Evolutionary conservation across 2,329 filamentous ascomycete genomes (phyloP).

Genomic region (Lachnellula willkommii): DNA sequence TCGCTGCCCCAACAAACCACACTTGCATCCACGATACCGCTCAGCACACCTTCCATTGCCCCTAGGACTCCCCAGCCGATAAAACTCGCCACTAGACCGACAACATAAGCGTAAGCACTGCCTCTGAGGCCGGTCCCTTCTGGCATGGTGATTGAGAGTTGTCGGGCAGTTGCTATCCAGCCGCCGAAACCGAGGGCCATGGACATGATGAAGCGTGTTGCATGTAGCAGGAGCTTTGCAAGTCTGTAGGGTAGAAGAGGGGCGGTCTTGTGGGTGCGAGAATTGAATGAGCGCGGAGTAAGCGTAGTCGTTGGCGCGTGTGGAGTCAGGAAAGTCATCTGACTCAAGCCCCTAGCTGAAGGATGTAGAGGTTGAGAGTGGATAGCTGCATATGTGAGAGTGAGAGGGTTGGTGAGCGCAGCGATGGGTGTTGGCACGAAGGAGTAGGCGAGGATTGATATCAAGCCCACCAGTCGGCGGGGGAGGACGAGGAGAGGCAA

Average conservation of each 20-base stretch:
- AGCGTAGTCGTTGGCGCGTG: slow-evolving; percentile 68
- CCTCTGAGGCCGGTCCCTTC: slow-evolving; percentile 55
- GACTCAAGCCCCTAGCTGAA: slow-evolving; percentile 72
- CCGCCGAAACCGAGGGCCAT: slow-evolving; percentile 85
- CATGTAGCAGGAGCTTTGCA: slow-evolving; percentile 85
- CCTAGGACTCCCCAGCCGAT: slow-evolving; percentile 93
- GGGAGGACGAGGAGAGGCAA: slow-evolving; percentile 83
- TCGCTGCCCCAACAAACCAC: slow-evolving; percentile 95
- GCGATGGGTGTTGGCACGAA: slow-evolving; percentile 81
- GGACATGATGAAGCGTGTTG: slow-evolving; percentile 86
- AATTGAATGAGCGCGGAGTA: slow-evolving; percentile 49
- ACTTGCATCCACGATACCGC: slow-evolving; percentile 80
- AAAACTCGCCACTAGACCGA: slow-evolving; percentile 84
- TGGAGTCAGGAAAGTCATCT: slow-evolving; percentile 74
- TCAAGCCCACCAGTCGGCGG: slow-evolving; percentile 55
- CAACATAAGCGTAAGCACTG: slow-evolving; percentile 89
- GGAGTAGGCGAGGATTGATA: slow-evolving; percentile 67
- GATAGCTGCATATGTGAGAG: slow-evolving; percentile 88
- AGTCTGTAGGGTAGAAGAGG: slow-evolving; percentile 81
- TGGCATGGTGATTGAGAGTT: slow-evolving; percentile 57
- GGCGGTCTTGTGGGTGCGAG: slow-evolving; percentile 38
- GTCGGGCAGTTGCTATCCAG: slow-evolving; percentile 90
- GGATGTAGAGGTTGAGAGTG: slow-evolving; percentile 77
- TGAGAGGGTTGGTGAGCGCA: slow-evolving; percentile 82
- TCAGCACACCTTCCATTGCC: slow-evolving; percentile 82